Evolutionary conservation across 129 eudicot species (phyloP), one percentile per base, ranked within the genome.

Genomic region (Escallonia rubra): DNA sequence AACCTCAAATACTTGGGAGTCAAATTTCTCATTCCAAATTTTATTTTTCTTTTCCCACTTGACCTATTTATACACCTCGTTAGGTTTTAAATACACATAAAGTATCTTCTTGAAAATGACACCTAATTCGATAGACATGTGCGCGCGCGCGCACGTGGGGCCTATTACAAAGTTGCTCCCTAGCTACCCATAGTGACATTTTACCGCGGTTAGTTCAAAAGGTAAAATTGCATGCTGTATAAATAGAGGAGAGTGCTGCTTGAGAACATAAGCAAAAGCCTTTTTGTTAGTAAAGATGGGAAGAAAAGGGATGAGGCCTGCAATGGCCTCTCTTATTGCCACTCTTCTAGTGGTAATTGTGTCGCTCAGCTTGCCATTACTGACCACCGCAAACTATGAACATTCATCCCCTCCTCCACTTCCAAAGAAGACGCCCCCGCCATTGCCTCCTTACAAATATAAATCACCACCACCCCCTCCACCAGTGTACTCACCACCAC

Each of bases 401-500:
- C 61, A 85, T 12, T 45, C 69, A 2, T 81, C 79, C n/a, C 79
- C 82, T 10, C 81, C 83, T 14, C 86, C 82, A 10, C 63, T 72
- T 0, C 69, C 63, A 5, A 50, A 60, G 64, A 38, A 75, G 5
- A 60, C 63, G 4, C 74, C 80, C 16, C 81, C 82, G 10, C 71
- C 80, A 43, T 56, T 66, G 0, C 65, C 64, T 5, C 43, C 10
- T 46, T 55, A 57, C 3, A 23, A 49, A 5, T 48, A 75, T 52
- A 67, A 74, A 13, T 66, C 77, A 7, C 80, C 80, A 43, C 80
- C 80, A n/a, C 81, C 78, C 5, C 84, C 74, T 4, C 53, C 43
- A n/a, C n/a, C n/a, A 11, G 14, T 62, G n/a, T n/a, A n/a, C n/a
- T n/a, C n/a, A 23, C 34, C 34, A 23, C 34, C 34, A 1, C 34